Conservation (phyloP, 1,284 basidiomycete genomes). For the Xerocomus subilludens region DNA sequence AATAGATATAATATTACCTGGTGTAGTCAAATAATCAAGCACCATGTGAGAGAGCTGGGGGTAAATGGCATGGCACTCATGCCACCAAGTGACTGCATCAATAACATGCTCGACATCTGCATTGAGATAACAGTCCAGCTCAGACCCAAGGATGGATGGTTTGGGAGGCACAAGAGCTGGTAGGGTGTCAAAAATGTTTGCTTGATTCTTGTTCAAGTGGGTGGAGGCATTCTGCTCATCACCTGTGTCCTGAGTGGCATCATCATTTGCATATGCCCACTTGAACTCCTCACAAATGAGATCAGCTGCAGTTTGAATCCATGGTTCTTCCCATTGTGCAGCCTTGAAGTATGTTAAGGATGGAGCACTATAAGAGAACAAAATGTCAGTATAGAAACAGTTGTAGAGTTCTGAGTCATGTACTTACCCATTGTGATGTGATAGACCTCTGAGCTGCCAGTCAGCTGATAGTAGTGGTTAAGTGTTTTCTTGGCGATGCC, state of each 20-base stretch:
- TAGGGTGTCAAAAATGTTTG: too few relatives aligned
- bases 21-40: conserved; percentile 1
- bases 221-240: too few relatives aligned
- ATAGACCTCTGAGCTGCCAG: neutral
- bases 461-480: neutral
- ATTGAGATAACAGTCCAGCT: neutral
- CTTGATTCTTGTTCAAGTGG: too few relatives aligned
- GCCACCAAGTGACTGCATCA: neutral
- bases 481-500: neutral
- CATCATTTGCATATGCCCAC: too few relatives aligned
- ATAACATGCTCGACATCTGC: neutral
- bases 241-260: too few relatives aligned
- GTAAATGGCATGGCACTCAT: neutral
- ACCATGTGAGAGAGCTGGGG: neutral
- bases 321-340: too few relatives aligned
- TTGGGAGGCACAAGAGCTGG: too few relatives aligned
- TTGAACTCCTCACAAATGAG: too few relatives aligned
- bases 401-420: neutral
- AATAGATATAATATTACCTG: neutral
- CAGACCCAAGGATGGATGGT: neutral
- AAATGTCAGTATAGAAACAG: too few relatives aligned
- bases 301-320: too few relatives aligned
- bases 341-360: neutral
- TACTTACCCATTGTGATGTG: neutral
- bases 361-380: too few relatives aligned